Conservation (phyloP, 306 rosid genomes). For the Trifolium dubium region DNA sequence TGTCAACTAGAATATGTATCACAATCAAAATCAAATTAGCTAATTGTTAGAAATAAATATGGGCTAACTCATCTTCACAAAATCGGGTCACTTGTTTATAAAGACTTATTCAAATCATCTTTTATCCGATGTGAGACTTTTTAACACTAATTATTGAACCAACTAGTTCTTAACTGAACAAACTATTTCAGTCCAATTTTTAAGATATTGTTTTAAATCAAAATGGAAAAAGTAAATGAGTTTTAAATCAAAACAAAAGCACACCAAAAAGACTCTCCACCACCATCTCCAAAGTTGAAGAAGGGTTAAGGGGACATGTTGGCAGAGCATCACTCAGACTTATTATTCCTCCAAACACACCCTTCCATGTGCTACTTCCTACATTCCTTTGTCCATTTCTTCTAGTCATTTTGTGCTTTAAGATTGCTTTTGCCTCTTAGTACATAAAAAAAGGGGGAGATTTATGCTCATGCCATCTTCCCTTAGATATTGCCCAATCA, state of each 20-base stretch:
- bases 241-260: constrained; percentile 39
- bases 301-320: constrained; percentile 53
- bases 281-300: constrained; percentile 50
- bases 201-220: background rate
- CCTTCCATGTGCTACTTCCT: constrained; percentile 79
- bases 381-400: constrained; percentile 78
- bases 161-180: background rate
- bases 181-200: background rate
- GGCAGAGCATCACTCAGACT: constrained; percentile 60
- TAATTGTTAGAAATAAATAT: no score
- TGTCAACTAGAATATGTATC: no score
- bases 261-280: constrained; percentile 42
- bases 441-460: constrained; percentile 38
- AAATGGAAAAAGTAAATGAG: constrained; percentile 20
- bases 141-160: no score
- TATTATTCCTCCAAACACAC: constrained; percentile 85
- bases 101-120: no score
- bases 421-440: constrained; percentile 53
- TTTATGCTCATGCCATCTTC: constrained; percentile 49
- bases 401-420: constrained; percentile 51
- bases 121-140: no score
- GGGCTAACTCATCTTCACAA: no score
- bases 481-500: constrained; percentile 65
- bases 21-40: background rate
- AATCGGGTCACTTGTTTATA: no score